Evolutionary conservation across 805 yeast genomes (phyloP), one percentile per base, ranked within the genome.

Genomic region (Ogataea pini): DNA sequence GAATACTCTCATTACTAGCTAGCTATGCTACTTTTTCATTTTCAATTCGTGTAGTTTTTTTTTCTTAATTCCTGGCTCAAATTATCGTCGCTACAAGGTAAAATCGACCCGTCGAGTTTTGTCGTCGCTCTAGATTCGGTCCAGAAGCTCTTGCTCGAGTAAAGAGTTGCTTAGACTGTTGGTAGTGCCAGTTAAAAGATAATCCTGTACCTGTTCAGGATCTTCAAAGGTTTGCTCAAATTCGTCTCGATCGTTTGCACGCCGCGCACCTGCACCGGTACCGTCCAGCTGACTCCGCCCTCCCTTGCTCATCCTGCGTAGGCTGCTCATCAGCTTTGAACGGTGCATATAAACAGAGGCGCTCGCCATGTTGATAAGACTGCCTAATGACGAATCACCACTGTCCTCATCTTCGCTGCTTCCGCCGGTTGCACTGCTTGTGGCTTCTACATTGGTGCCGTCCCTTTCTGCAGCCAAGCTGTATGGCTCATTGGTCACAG

Each of bases 111-210:
- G 34, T 31, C 32, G 29, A 36, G n/a, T 18, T 22, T 17, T 24
- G 17, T 16, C 14, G 17, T 38, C 40, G 46, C 33, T 16, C 37
- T 33, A 42, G 6, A 59, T 49, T 14, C 56, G 47, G 37, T 59
- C 55, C 27, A 64, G 42, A 3, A 62, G 48, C 33, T 62, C 69
- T 41, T 63, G 60, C 36, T 63, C 67, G 16, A 64, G 48, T 14
- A 63, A 34, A 2, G 66, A 58, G 20, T 61, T 60, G 20, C 57
- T 58, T 14, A 64, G 42, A 40, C 67, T 62, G 19, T 50, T 51
- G 7, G 59, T 46, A 1, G 60, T 57, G 12, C 59, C 58, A 2
- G 59, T 49, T 36, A 59, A 47, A 18, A 60, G 37, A 16, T 49
- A 51, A 25, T 46, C 57, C 14, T 40, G 45, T 13, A 18, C 24